Conservation (phyloP, 2,329 filamentous ascomycete genomes). For the Sporothrix mexicana region DNA sequence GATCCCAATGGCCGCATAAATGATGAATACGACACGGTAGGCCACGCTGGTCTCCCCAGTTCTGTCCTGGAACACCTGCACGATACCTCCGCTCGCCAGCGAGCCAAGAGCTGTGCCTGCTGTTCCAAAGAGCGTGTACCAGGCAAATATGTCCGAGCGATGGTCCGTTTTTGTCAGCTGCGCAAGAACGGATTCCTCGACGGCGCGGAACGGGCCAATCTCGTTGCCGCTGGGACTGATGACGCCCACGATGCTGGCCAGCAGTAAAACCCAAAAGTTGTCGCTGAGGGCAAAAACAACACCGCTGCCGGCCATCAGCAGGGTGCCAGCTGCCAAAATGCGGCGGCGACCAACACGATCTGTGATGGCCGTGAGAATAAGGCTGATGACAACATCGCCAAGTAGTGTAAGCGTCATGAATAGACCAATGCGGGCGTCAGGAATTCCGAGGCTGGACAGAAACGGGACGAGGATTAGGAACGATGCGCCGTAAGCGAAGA, state of each 20-base stretch:
- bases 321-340: constrained; percentile 60
- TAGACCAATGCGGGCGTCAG: constrained; percentile 60
- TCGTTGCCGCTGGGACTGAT: constrained; percentile 70
- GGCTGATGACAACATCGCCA: constrained; percentile 65
- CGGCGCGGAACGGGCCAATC: constrained; percentile 66
- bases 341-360: constrained; percentile 59
- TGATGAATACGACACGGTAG: constrained; percentile 62
- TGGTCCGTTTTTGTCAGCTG: constrained; percentile 56
- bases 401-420: constrained; percentile 70
- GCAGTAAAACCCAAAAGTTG: constrained; percentile 64
- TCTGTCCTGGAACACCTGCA: constrained; percentile 53
- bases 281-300: constrained; percentile 58
- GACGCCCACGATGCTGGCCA: constrained; percentile 64
- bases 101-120: constrained; percentile 67
- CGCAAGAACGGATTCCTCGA: constrained; percentile 66
- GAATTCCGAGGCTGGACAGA: constrained; percentile 56
- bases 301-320: constrained; percentile 62
- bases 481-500: constrained; percentile 67
- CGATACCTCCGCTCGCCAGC: constrained; percentile 63
- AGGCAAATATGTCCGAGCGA: constrained; percentile 64
- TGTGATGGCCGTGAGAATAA: constrained; percentile 63
- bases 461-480: constrained; percentile 64
- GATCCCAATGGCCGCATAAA: constrained; percentile 62
- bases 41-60: constrained; percentile 42
- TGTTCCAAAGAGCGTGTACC: constrained; percentile 65